Conservation (phyloP, 108 stramenopile species). For the Cyclotella choctawhatcheeana region DNA sequence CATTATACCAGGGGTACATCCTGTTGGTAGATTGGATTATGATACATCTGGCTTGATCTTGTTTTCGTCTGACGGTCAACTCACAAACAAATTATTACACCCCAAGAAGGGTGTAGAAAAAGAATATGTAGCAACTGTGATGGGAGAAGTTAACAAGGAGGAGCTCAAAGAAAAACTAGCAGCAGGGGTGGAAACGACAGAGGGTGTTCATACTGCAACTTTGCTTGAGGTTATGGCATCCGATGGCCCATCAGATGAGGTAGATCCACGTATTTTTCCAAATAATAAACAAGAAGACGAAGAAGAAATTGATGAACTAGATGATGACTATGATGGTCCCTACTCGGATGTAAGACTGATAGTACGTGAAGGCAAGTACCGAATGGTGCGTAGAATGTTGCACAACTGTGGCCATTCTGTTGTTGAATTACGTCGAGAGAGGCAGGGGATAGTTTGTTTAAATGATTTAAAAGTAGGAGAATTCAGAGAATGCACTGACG, state of each 20-base stretch:
- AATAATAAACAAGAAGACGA: constrained; percentile 15
- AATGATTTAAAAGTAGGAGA: constrained; percentile 62
- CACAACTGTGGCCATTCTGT: constrained; percentile 85
- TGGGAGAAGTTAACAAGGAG: constrained; percentile 61
- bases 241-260: constrained; percentile 43
- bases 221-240: constrained; percentile 47
- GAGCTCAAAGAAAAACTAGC: constrained; percentile 52
- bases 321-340: constrained; percentile 57
- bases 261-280: constrained; percentile 14
- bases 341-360: constrained; percentile 69
- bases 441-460: constrained; percentile 64
- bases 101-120: constrained; percentile 76
- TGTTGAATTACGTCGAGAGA: constrained; percentile 68
- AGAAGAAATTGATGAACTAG: constrained; percentile 25
- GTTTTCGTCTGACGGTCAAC: constrained; percentile 71
- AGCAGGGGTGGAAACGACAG: constrained; percentile 70
- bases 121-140: constrained; percentile 82
- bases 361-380: constrained; percentile 85
- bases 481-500: constrained; percentile 57
- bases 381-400: constrained; percentile 87
- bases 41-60: constrained; percentile 84
- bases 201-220: constrained; percentile 67
- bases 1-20: constrained; percentile 50
- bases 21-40: constrained; percentile 80
- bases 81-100: constrained; percentile 84